Conservation (phyloP, 2,329 filamentous ascomycete genomes). For the Aspergillus alliaceus region DNA sequence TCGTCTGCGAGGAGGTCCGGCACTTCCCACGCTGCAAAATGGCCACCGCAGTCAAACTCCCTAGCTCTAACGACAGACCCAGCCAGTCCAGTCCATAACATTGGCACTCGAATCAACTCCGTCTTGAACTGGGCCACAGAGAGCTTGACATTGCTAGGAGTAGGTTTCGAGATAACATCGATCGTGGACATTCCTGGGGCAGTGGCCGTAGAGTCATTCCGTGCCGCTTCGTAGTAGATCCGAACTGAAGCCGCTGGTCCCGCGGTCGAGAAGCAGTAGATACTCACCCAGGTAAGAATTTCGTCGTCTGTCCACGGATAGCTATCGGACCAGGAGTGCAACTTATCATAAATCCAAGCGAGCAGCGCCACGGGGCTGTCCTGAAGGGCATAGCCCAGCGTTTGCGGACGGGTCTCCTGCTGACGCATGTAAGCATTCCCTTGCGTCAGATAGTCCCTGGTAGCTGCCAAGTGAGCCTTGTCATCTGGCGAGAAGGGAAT, state of each 20-base stretch:
- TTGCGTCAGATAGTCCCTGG: constrained; percentile 23
- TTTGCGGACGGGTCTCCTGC: constrained; percentile 71
- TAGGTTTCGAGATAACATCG: constrained; percentile 40
- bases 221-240: constrained; percentile 70
- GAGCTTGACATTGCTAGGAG: constrained; percentile 49
- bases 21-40: constrained; percentile 55
- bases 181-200: constrained; percentile 14
- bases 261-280: constrained; percentile 70
- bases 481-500: constrained; percentile 30
- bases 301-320: constrained; percentile 77
- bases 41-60: constrained; percentile 48
- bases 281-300: constrained; percentile 70
- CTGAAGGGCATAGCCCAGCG: constrained; percentile 66
- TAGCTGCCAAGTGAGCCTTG: constrained; percentile 21
- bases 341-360: constrained; percentile 79
- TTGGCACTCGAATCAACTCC: constrained; percentile 53
- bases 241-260: constrained; percentile 66
- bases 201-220: background rate
- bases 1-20: constrained; percentile 49
- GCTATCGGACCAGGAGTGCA: constrained; percentile 72
- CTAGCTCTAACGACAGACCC: constrained; percentile 53
- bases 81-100: constrained; percentile 51
- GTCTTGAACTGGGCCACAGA: constrained; percentile 53
- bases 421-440: constrained; percentile 54
- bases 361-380: constrained; percentile 71